phyloP scores from a whole-genome alignment of 177 flowering plant genomes.

The Tripterygium wilfordii region DNA sequence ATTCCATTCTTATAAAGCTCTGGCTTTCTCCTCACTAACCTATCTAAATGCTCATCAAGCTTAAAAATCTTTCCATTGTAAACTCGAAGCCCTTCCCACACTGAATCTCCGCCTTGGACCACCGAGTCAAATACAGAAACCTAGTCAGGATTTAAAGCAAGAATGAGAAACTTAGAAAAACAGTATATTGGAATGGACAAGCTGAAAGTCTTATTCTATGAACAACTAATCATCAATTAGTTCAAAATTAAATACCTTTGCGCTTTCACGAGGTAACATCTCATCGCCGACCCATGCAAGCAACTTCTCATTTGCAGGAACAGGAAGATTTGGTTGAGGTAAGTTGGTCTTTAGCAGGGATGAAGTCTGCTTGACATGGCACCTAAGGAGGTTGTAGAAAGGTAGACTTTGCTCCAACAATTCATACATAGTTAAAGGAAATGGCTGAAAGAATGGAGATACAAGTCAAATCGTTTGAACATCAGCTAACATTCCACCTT shows the following conservation, averaged over 20 bases:
- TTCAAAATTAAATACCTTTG: constrained; percentile 51
- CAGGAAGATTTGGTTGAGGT: constrained; percentile 73
- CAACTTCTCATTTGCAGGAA: constrained; percentile 78
- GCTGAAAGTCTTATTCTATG: too few relatives aligned
- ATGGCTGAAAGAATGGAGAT: constrained; percentile 64
- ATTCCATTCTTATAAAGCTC: too few relatives aligned
- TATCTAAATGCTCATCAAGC: constrained; percentile 90
- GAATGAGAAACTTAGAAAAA: constrained; percentile 4
- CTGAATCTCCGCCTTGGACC: constrained; percentile 99
- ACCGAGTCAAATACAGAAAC: constrained; percentile 95
- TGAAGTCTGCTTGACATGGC: constrained; percentile 28
- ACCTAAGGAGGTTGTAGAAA: constrained; percentile 71
- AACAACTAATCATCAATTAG: not conserved
- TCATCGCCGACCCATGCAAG: constrained; percentile 94
- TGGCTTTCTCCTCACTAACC: constrained; percentile 49
- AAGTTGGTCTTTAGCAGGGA: constrained; percentile 31
- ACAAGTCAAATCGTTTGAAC: too few relatives aligned
- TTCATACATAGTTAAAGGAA: constrained; percentile 59
- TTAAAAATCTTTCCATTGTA: constrained; percentile 84
- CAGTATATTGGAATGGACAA: not conserved
- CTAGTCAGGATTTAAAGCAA: constrained; percentile 25
- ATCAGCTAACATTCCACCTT: too few relatives aligned
- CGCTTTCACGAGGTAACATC: constrained; percentile 85
- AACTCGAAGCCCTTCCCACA: constrained; percentile 96
- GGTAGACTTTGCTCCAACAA: constrained; percentile 85